Evolutionary conservation across 805 yeast species (phyloP), one percentile per base, ranked within the genome.

Genomic region (Schwanniomyces sp.): DNA sequence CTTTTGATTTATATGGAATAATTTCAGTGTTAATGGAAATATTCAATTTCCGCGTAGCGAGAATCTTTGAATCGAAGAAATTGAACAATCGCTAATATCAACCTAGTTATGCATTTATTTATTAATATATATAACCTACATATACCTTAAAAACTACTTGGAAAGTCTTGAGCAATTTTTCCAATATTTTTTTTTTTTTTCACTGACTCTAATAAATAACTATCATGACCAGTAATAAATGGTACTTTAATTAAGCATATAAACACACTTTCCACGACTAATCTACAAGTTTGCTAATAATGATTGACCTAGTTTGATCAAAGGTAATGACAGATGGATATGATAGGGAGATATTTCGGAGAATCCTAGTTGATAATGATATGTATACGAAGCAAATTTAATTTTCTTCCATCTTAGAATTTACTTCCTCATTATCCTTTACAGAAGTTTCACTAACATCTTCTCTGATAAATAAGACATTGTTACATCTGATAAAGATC

Each of bases 401-500:
- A 18, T 37, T 41, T 30, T 47, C 46, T 28, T 43, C 46, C 44
- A 41, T 39, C 39, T 39, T 43, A 4, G 32, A 39, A 17, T 40
- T 34, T n/a, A 32, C 46, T 7, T 27, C 46, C 3, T 32, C 32
- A 10, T 25, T 29, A 7, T 29, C 18, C 25, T 27, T 45, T 8
- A 43, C 45, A 17, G 30, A 18, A 9, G 25, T 9, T 5, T n/a
- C 36, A 6, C 36, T 21, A 2, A 12, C 11, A 39, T 41, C 69
- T 50, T 78, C 81, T 43, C 86, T 76, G 18, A 87, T 71, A 81
- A 88, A 90, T 40, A 91, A 73, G 1, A 91, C 96, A 55, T 92
- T 91, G 62, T 91, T 91, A 65, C 98, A 91, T 61, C 98, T 76
- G 48, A 91, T 85, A 60, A 92, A 86, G 18, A 92, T 72, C 56